Conservation (phyloP, 2,329 filamentous ascomycete genomes). For the Ambrosiella beaveri region DNA sequence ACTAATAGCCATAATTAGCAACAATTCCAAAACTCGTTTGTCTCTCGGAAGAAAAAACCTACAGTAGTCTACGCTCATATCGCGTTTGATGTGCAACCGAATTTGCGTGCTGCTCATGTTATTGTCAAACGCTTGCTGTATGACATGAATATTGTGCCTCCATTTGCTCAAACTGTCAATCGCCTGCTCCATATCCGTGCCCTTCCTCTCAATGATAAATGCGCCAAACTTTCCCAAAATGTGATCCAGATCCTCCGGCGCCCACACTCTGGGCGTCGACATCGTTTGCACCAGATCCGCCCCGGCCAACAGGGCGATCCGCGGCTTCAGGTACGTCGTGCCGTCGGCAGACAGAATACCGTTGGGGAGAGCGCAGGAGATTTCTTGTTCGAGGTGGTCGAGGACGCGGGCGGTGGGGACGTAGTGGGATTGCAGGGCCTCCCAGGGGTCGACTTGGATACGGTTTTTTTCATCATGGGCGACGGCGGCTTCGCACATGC, state of each 20-base stretch:
- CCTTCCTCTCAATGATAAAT: constrained; percentile 74
- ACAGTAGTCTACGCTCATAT: constrained; percentile 64
- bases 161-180: constrained; percentile 65
- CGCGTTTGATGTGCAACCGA: constrained; percentile 57
- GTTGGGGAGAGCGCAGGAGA: constrained; percentile 58
- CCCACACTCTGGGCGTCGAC: constrained; percentile 64
- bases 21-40: not conserved
- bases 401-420: constrained; percentile 77
- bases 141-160: constrained; percentile 74
- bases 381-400: constrained; percentile 80
- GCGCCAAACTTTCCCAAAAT: constrained; percentile 71
- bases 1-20: constrained; percentile 14
- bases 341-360: constrained; percentile 57
- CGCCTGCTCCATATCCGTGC: constrained; percentile 78
- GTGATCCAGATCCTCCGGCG: constrained; percentile 65
- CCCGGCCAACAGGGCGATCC: constrained; percentile 68
- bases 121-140: constrained; percentile 68
- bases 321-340: constrained; percentile 40
- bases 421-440: constrained; percentile 66
- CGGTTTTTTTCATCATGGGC: constrained; percentile 48
- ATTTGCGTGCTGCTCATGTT: constrained; percentile 74
- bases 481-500: constrained; percentile 75
- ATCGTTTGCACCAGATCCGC: constrained; percentile 60
- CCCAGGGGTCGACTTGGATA: constrained; percentile 80
- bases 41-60: constrained; percentile 11